A percentile compares a stretch with the other conserved stretches of the same genome.
Evolutionary conservation across 345 rosid genomes (phyloP).

Genomic region (Leavenworthia alabamica): DNA sequence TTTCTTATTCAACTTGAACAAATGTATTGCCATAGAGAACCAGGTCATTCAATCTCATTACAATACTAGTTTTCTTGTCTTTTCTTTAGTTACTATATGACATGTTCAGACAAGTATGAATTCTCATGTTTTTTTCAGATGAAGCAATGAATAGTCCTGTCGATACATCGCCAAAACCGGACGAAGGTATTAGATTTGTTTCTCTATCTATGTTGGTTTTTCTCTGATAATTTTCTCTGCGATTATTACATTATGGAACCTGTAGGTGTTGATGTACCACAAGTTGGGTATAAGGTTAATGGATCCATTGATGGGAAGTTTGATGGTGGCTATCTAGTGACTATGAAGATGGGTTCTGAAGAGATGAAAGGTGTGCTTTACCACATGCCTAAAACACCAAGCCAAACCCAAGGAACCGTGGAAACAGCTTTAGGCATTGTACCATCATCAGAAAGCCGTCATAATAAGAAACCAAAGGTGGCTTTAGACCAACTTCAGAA

Average conservation of each 20-base stretch:
- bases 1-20: slow-evolving; percentile 68
- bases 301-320: slow-evolving; percentile 86
- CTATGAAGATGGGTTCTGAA: slow-evolving; percentile 50
- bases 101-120: neutral
- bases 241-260: neutral
- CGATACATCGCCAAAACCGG: neutral
- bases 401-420: slow-evolving; percentile 16
- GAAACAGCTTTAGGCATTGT: slow-evolving; percentile 8
- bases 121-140: slow-evolving; percentile 10
- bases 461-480: slow-evolving; percentile 43
- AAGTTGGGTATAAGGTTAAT: slow-evolving; percentile 42
- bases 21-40: slow-evolving; percentile 44
- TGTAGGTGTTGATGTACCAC: slow-evolving; percentile 17
- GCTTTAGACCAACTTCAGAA: slow-evolving; percentile 48
- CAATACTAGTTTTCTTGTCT: neutral
- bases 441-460: slow-evolving; percentile 33
- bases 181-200: slow-evolving; percentile 20
- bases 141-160: slow-evolving; percentile 18
- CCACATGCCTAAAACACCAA: slow-evolving; percentile 44
- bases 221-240: neutral
- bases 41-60: slow-evolving; percentile 35
- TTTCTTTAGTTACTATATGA: neutral
- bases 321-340: slow-evolving; percentile 75
- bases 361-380: slow-evolving; percentile 74
- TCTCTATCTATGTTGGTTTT: neutral